Evolutionary conservation across 192 early-diverging fungal genomes (phyloP).

Genomic region (Backusella macrospora): DNA sequence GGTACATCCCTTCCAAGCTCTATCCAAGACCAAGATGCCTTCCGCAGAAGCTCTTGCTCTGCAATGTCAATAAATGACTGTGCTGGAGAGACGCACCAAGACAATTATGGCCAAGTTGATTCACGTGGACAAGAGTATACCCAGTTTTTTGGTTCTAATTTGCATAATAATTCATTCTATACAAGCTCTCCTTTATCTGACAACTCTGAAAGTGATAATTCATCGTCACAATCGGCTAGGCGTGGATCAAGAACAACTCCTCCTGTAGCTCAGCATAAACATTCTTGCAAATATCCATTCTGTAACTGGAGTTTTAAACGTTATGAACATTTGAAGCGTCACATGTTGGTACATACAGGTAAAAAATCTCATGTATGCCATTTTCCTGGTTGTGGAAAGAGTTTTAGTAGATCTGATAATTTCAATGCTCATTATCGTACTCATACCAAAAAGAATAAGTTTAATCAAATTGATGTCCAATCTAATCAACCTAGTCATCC

Average conservation of each 20-base stretch:
- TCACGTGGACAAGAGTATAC: not conserved
- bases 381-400: constrained; percentile 74
- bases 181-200: constrained; percentile 5
- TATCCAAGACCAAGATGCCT: not conserved
- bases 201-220: not conserved
- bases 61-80: not conserved
- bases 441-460: constrained; percentile 61
- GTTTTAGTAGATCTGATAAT: constrained; percentile 79
- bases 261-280: constrained; percentile 35
- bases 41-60: not conserved
- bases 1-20: not conserved
- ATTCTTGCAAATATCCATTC: constrained; percentile 47
- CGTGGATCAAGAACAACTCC: not conserved
- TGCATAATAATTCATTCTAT: constrained; percentile 2
- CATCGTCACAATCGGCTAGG: not conserved
- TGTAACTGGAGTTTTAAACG: constrained; percentile 71
- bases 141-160: constrained; percentile 7
- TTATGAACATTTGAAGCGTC: constrained; percentile 81
- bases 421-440: constrained; percentile 77
- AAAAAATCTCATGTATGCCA: constrained; percentile 70
- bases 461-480: not conserved
- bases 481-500: not conserved
- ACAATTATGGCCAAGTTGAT: not conserved
- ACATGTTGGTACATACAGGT: constrained; percentile 77
- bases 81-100: not conserved